phyloP scores from a whole-genome alignment of 768 basidiomycete species.

The Boletus rufocinnamomeus region DNA sequence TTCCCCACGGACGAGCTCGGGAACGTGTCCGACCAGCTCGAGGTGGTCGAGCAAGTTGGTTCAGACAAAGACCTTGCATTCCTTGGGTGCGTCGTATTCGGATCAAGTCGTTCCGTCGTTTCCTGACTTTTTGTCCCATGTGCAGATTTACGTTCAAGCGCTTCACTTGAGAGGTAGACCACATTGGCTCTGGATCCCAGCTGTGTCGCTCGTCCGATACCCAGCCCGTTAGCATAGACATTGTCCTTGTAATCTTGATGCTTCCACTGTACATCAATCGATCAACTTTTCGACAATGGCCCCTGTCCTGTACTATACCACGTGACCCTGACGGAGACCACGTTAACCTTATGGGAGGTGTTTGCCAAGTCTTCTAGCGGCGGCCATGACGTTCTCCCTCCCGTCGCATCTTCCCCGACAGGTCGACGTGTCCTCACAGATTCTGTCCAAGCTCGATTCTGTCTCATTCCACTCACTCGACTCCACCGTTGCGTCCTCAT shows the following conservation, averaged over 20 bases:
- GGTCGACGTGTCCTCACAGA: slow-evolving; percentile 68
- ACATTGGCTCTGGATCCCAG: not conserved
- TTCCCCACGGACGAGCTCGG: slow-evolving; percentile 95
- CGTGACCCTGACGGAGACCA: slow-evolving; percentile 18
- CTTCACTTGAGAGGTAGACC: slow-evolving; percentile 40
- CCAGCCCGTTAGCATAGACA: slow-evolving; percentile 32
- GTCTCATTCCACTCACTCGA: slow-evolving; percentile 58
- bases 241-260: slow-evolving; percentile 29
- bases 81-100: slow-evolving; percentile 49
- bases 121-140: slow-evolving; percentile 4
- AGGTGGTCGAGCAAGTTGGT: slow-evolving; percentile 59
- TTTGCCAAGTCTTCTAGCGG: slow-evolving; percentile 5
- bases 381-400: slow-evolving; percentile 69
- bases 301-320: slow-evolving; percentile 6
- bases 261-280: slow-evolving; percentile 22
- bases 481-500: slow-evolving; percentile 62
- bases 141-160: slow-evolving; percentile 85
- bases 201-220: slow-evolving; percentile 25
- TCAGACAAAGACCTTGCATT: slow-evolving; percentile 71
- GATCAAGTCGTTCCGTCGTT: not conserved
- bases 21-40: slow-evolving; percentile 61
- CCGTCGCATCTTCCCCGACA: slow-evolving; percentile 74
- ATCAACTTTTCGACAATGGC: not conserved
- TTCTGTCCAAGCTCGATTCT: slow-evolving; percentile 70
- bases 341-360: not conserved